A percentile compares a stretch with the other conserved stretches of the same genome.
These are phyloP conservation scores for Nakataea oryzae DNA, from an alignment of 2,329 filamentous ascomycete genomes.

Conservation along the genomic window DNA sequence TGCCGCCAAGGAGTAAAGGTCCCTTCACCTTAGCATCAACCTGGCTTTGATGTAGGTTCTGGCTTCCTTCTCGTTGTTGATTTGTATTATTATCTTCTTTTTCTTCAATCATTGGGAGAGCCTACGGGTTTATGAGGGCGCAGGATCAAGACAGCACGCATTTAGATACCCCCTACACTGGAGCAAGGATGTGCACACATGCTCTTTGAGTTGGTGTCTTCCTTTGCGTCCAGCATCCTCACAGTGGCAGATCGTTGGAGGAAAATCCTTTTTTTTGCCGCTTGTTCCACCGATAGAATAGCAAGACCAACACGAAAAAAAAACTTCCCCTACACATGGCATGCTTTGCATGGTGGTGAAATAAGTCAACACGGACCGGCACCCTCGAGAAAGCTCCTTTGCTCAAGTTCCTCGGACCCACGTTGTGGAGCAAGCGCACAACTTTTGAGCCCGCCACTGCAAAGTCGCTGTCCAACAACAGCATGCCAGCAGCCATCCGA, in stretches of 20 bases:
- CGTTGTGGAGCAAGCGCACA: too few species aligned
- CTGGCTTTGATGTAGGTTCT: background rate
- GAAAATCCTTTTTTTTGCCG: background rate
- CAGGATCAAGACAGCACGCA: background rate
- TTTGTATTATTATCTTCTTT: background rate
- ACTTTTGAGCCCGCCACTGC: too few species aligned
- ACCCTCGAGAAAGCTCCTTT: too few species aligned
- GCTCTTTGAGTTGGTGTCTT: background rate
- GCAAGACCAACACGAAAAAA: too few species aligned
- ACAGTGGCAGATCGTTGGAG: background rate
- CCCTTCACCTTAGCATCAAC: too few species aligned
- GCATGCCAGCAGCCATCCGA: too few species aligned
- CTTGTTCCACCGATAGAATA: background rate
- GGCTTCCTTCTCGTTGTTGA: background rate
- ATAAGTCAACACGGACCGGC: too few species aligned
- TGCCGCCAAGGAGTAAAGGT: constrained; percentile 3
- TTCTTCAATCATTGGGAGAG: too few species aligned
- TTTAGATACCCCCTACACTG: constrained; percentile 1
- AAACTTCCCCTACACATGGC: too few species aligned
- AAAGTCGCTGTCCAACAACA: too few species aligned
- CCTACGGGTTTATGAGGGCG: background rate
- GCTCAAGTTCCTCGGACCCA: too few species aligned
- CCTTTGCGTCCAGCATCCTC: background rate
- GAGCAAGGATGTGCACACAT: background rate
- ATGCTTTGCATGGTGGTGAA: too few species aligned